Conservation (phyloP, 2,329 filamentous ascomycete genomes). For the Microascus cirrosus region DNA sequence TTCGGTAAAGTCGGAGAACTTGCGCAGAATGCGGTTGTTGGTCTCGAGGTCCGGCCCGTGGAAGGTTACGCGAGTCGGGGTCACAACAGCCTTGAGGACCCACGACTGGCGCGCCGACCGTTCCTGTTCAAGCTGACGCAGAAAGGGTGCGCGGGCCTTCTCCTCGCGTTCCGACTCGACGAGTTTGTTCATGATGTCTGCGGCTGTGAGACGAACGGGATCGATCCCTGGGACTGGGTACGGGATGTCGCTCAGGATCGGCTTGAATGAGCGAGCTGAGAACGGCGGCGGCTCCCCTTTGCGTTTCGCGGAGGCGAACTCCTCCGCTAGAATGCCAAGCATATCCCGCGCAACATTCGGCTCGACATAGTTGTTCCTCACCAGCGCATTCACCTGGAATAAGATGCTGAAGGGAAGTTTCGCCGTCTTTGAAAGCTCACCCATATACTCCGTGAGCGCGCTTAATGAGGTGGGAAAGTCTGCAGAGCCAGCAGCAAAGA, state of each 20-base stretch:
- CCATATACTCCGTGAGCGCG: constrained; percentile 14
- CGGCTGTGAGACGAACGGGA: constrained; percentile 24
- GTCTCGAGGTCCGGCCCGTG: constrained; percentile 54
- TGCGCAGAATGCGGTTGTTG: constrained; percentile 61
- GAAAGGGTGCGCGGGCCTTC: constrained; percentile 11
- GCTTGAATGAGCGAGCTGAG: constrained; percentile 41
- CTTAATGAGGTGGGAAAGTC: constrained; percentile 6
- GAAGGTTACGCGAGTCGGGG: constrained; percentile 45
- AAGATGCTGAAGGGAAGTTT: constrained; percentile 39
- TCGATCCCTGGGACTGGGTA: constrained; percentile 41
- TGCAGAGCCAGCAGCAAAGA: neutral
- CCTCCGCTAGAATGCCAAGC: constrained; percentile 26
- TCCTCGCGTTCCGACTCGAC: constrained; percentile 27
- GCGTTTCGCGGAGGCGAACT: constrained; percentile 14
- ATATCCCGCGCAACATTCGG: constrained; percentile 39
- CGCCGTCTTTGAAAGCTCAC: constrained; percentile 19
- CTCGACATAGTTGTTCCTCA: constrained; percentile 50
- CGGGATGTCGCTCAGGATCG: constrained; percentile 38
- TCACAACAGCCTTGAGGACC: constrained; percentile 46
- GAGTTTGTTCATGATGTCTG: constrained; percentile 27
- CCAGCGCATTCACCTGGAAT: constrained; percentile 53
- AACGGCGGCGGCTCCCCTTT: constrained; percentile 21
- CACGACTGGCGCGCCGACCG: constrained; percentile 28
- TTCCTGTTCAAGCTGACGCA: constrained; percentile 8
- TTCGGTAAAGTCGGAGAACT: constrained; percentile 46